Conservation (phyloP, 495 filamentous ascomycete genomes). For the Monascus purpureus region DNA sequence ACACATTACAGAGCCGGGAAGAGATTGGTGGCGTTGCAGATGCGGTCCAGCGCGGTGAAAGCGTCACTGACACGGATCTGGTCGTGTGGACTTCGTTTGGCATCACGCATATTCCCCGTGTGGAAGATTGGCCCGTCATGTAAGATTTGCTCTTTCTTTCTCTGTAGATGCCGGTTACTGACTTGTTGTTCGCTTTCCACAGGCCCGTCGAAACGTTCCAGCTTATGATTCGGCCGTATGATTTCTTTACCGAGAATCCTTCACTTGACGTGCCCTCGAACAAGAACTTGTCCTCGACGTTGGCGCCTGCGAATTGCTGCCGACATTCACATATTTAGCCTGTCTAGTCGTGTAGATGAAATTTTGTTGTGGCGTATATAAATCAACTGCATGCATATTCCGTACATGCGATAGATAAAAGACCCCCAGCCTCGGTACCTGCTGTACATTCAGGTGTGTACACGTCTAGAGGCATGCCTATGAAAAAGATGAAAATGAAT, state of each 20-base stretch:
- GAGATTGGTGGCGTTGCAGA: constrained; percentile 46
- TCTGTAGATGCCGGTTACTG: background rate
- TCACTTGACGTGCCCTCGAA: constrained; percentile 55
- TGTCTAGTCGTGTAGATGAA: background rate
- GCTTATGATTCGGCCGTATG: constrained; percentile 53
- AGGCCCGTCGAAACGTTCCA: constrained; percentile 47
- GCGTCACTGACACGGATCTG: constrained; percentile 36
- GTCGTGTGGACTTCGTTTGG: constrained; percentile 44
- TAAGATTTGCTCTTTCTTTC: constrained; percentile 7
- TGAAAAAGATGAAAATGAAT: too few relatives aligned
- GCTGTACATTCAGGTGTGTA: too few relatives aligned
- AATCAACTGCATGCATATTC: background rate
- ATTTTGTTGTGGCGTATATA: too few relatives aligned
- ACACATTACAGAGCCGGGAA: constrained; percentile 64
- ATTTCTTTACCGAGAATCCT: constrained; percentile 66
- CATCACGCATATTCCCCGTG: constrained; percentile 48
- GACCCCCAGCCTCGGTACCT: background rate
- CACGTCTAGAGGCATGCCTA: too few relatives aligned
- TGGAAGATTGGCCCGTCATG: constrained; percentile 62
- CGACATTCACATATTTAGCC: constrained; percentile 5
- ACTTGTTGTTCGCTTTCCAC: too few relatives aligned
- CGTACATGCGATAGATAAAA: background rate
- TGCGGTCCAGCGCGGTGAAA: constrained; percentile 37
- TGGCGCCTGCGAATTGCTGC: constrained; percentile 27
- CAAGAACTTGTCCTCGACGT: constrained; percentile 38